A percentile compares a stretch with the other conserved stretches of the same genome.
Conservation (phyloP, 2,329 filamentous ascomycete species). For the Ophiocordyceps camponoti-rufipedis region DNA sequence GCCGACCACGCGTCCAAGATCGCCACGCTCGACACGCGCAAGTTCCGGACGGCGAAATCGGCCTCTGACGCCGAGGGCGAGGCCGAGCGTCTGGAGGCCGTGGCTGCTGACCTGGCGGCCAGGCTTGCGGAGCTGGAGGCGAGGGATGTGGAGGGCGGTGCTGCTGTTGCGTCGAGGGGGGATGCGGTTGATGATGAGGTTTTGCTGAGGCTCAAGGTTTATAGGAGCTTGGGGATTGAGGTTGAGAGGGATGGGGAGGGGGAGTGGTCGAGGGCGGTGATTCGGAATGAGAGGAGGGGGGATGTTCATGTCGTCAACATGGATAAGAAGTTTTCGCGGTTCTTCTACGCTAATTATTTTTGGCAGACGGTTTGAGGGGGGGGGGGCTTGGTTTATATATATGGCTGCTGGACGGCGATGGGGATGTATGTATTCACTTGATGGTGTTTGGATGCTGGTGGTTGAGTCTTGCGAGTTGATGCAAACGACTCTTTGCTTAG, state of each 20-base stretch:
- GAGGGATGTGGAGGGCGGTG: conserved; percentile 62
- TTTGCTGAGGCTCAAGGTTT: conserved; percentile 69
- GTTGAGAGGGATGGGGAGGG: conserved; percentile 63
- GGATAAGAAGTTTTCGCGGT: conserved; percentile 77
- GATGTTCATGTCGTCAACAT: conserved; percentile 92
- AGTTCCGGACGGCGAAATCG: conserved; percentile 87
- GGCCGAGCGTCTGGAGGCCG: conserved; percentile 71
- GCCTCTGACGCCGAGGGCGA: conserved; percentile 83
- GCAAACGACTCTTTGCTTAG: too few species aligned
- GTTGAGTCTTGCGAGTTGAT: too few species aligned
- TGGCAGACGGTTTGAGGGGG: conserved; percentile 58
- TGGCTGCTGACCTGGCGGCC: conserved; percentile 56
- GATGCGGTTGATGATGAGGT: conserved; percentile 44
- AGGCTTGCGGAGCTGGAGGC: conserved; percentile 68
- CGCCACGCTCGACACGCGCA: conserved; percentile 73
- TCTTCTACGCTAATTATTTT: conserved; percentile 91
- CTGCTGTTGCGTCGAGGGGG: conserved; percentile 6
- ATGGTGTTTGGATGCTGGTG: too few species aligned
- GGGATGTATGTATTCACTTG: too few species aligned
- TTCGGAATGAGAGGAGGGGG: conserved; percentile 70
- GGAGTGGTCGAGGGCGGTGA: conserved; percentile 70
- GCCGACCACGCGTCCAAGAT: conserved; percentile 71
- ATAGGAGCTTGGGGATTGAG: conserved; percentile 78
- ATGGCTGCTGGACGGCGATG: too few species aligned
- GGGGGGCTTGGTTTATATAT: too few species aligned